Base-by-base conservation (phyloP, 2,329 filamentous ascomycete species). In the Neofusicoccum parvum region DNA sequence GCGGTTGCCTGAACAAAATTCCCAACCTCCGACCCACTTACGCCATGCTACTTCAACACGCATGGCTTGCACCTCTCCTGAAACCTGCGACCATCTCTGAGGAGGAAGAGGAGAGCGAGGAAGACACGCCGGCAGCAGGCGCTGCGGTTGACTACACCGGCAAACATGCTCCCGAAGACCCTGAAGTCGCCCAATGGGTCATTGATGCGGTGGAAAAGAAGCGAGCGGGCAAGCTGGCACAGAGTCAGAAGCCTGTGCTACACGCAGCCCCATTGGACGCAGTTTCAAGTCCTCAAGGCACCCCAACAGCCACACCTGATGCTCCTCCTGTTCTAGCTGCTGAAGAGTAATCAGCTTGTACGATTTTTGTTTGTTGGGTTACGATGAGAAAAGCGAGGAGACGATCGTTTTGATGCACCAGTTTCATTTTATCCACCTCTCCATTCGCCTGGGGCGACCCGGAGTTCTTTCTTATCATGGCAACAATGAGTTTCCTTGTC, bases 11-110 rank as follows among this genome's bases (percentile, higher is more conserved):
- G 53, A 93, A 97, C 82, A 99, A 99, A 78, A 90, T 92, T 23
- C 92, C 95, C 9, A 91, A 92, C 70, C 87, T 96, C 67, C 88
- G 95, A n/a, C 94, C 94, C n/a, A 95, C 91, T 0, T 99, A 99
- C 75, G 88, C 90, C 60, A 93, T 92, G 84, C 86, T 99, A 5
- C 85, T 99, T 11, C 88, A 92, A 72, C 94, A 98, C 74, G 88
- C 92, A 34, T 99, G 95, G 95, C 85, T 99, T 5, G 85, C 88
- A 9, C 84, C 87, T 0, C 82, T 97, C 43, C 86, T 89, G 68
- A 91, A 93, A 70, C 92, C 92, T 2, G 85, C 88, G n/a, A 90
- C 88, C 1, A 92, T 93, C 67, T 79, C 85, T 0, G 89, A 92
- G 76, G 89, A 88, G 72, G 86, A 86, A 15, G 90, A 92, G 73